phyloP scores from a whole-genome alignment of 306 rosid species.

The Castanea sativa region DNA sequence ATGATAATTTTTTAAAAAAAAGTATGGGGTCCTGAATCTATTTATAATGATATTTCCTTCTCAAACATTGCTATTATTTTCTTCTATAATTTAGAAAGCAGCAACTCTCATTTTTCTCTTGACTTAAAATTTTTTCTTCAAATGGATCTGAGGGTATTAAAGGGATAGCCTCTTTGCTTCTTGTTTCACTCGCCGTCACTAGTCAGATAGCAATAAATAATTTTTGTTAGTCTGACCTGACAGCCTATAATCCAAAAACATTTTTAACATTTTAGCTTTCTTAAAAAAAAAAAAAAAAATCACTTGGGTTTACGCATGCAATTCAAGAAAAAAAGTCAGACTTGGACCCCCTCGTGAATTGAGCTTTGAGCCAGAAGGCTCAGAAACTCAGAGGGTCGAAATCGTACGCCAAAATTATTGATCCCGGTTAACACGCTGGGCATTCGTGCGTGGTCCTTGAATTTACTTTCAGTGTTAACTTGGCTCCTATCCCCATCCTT shows the following conservation, averaged over 20 bases:
- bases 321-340: slow-evolving; percentile 30
- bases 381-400: slow-evolving; percentile 12
- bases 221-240: slow-evolving; percentile 28
- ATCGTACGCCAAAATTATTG: slow-evolving; percentile 54
- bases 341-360: slow-evolving; percentile 54
- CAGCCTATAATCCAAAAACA: slow-evolving; percentile 19
- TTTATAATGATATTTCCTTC: too few species aligned
- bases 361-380: slow-evolving; percentile 9
- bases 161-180: slow-evolving; percentile 21
- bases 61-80: too few species aligned
- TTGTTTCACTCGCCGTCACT: slow-evolving; percentile 21
- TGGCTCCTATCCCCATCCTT: too few species aligned
- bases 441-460: neutral
- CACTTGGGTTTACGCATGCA: neutral
- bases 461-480: too few species aligned
- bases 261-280: neutral
- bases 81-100: too few species aligned
- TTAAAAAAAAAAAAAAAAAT: neutral
- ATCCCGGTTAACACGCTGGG: slow-evolving; percentile 45
- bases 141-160: too few species aligned
- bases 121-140: too few species aligned
- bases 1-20: too few species aligned
- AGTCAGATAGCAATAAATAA: slow-evolving; percentile 24
- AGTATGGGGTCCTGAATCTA: too few species aligned
- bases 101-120: too few species aligned